Evolutionary conservation across 495 filamentous ascomycete species (phyloP), one percentile per base, ranked within the genome.

Genomic region (Sordaria brevicollis): DNA sequence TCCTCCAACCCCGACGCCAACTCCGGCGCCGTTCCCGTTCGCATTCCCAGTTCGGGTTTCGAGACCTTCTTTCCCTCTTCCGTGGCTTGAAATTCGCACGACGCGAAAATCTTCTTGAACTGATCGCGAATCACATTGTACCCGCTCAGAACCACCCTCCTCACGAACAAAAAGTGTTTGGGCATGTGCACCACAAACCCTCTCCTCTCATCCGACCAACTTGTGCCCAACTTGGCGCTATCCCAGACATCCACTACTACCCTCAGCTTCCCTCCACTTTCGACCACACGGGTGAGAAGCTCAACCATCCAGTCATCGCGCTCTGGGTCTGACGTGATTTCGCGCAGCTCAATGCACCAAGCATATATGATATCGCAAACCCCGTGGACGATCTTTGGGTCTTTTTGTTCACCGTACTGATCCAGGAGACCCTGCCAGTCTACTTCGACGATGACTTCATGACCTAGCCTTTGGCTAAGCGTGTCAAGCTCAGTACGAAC

Each of bases 131-230:
- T 0, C 25, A 0, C 2, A 8, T 0, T 0, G 0, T 0, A 0
- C 5, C 2, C 13, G 10, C 2, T 57, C 0, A 10, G 1, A 1
- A 0, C 15, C 13, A 13, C 13, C 25, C 1, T 62, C 13, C 13
- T 62, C 3, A 33, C 25, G 4, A 62, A 62, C 0, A 62, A 7
- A 7, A 31, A 62, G 3, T 62, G 49, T 35, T 71, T 79, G 2
- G 80, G 79, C 29, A 83, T 66, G 25, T 65, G 71, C 11, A 83
- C 70, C 15, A 81, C 39, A 65, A 82, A 79, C 10, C 75, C 74
- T 0, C 11, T 29, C 2, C 72, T 69, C 21, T 69, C 43, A 4
- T 74, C 71, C 0, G 77, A 76, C 77, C 75, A 81, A 4, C 65
- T 68, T 4, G 77, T 76, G 0, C 69, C 39, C 13, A 62, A 21